Evolutionary conservation across 345 rosid species (phyloP).

Genomic region (Eutrema japonicum): DNA sequence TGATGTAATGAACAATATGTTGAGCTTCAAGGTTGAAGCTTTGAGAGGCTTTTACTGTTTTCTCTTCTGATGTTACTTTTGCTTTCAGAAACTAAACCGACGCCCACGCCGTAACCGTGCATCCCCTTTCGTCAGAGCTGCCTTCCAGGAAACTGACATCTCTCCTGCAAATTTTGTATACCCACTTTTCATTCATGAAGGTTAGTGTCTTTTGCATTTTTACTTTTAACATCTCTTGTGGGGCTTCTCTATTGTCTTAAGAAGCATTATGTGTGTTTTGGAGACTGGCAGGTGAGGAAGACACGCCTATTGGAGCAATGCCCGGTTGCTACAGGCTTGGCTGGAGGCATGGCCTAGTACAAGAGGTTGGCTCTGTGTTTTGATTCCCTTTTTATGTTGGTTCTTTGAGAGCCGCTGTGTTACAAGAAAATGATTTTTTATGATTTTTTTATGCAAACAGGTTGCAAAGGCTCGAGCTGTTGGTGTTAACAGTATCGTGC

Average conservation of each 20-base stretch:
- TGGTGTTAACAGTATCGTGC: conserved; percentile 83
- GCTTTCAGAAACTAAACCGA: conserved; percentile 66
- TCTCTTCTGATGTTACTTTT: background rate
- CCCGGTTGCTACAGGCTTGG: conserved; percentile 99
- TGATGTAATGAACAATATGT: conserved; percentile 1
- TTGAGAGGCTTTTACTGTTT: conserved; percentile 8
- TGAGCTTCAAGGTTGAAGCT: conserved; percentile 23
- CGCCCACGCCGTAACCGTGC: conserved; percentile 89
- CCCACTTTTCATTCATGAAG: conserved; percentile 96
- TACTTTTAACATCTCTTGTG: background rate
- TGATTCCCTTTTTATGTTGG: conserved; percentile 8
- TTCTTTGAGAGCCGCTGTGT: background rate
- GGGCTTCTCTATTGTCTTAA: conserved; percentile 1
- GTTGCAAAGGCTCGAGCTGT: conserved; percentile 92
- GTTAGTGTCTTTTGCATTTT: conserved; percentile 40
- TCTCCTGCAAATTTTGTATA: conserved; percentile 91
- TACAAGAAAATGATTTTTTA: background rate
- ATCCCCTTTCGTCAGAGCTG: conserved; percentile 66
- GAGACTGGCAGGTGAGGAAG: conserved; percentile 76
- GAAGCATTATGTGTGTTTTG: background rate
- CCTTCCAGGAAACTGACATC: conserved; percentile 83
- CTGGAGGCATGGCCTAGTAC: conserved; percentile 90
- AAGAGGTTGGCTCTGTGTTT: conserved; percentile 60
- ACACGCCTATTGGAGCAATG: conserved; percentile 98
- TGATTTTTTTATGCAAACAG: conserved; percentile 43